These are phyloP conservation scores for Penicillium olsonii DNA, from an alignment of 2,329 filamentous ascomycete species.

Conservation along the genomic window DNA sequence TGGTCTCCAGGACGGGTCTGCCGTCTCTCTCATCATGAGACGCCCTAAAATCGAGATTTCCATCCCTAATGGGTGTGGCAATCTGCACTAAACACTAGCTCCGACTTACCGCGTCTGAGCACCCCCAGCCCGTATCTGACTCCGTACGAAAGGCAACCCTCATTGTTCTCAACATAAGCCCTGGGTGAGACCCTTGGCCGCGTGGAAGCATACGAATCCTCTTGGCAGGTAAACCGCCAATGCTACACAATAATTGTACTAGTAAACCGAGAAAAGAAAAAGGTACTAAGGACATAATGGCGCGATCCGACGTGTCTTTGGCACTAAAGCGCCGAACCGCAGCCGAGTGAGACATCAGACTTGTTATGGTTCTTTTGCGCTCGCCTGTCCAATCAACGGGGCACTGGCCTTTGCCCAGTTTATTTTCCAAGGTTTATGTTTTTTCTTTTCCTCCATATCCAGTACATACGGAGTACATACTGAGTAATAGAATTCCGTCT, in stretches of 20 bases:
- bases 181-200: slow-evolving; percentile 10
- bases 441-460: background rate
- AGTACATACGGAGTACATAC: background rate
- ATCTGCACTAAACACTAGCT: slow-evolving; percentile 7
- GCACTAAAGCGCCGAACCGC: background rate
- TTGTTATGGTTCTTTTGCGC: background rate
- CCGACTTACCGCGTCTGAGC: slow-evolving; percentile 1
- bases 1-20: too few species aligned
- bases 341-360: slow-evolving; percentile 11
- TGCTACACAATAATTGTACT: background rate
- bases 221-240: background rate
- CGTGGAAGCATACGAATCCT: slow-evolving; percentile 20
- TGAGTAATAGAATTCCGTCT: too few species aligned
- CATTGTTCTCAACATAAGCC: background rate
- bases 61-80: background rate
- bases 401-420: too few species aligned
- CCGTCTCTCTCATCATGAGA: background rate
- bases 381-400: background rate
- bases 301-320: slow-evolving; percentile 8
- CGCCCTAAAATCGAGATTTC: background rate
- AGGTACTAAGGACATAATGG: background rate
- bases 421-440: too few species aligned
- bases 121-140: background rate
- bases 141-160: background rate
- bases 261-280: background rate